Evolutionary conservation across 1,139 yeast species (phyloP).

Genomic region (Suhomyces bribrorum): DNA sequence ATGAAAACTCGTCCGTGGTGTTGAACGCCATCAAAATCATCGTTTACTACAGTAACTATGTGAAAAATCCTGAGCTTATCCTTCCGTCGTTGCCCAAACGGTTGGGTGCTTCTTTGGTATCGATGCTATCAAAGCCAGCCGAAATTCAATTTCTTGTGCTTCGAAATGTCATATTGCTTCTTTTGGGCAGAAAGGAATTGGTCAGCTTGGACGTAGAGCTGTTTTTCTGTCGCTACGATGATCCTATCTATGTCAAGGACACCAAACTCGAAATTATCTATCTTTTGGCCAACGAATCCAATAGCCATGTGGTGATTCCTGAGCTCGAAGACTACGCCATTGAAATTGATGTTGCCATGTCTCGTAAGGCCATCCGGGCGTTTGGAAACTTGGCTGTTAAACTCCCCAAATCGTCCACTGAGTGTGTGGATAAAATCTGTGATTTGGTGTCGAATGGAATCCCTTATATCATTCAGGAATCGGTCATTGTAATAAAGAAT

Average conservation of each 20-base stretch:
- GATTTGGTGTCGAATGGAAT: conserved; percentile 66
- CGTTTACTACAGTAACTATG: conserved; percentile 72
- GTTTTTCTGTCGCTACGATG: conserved; percentile 82
- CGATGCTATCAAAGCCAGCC: conserved; percentile 73
- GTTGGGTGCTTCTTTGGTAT: conserved; percentile 70
- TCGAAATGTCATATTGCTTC: conserved; percentile 74
- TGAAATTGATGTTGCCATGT: conserved; percentile 82
- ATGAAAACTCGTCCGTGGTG: conserved; percentile 80
- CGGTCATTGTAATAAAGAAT: conserved; percentile 73
- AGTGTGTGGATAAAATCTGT: conserved; percentile 64
- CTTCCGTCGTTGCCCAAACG: conserved; percentile 57
- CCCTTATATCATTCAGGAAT: conserved; percentile 78
- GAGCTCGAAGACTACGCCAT: conserved; percentile 87
- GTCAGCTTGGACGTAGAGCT: conserved; percentile 67
- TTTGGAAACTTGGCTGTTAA: conserved; percentile 88
- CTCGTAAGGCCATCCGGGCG: conserved; percentile 84
- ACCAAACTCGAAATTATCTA: conserved; percentile 88
- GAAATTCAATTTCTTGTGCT: conserved; percentile 83
- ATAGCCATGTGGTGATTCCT: conserved; percentile 61
- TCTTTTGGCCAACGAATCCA: conserved; percentile 66
- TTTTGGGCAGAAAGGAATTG: conserved; percentile 66
- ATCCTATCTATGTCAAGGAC: conserved; percentile 85
- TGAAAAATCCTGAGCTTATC: conserved; percentile 43
- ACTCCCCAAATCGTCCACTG: conserved; percentile 53
- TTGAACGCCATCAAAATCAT: conserved; percentile 73